Percentiles rank a stretch among this genome's conserved stretches.
These are phyloP conservation scores for Fusarium chlamydosporum DNA, from an alignment of 2,329 filamentous ascomycete genomes.

Conservation along the genomic window DNA sequence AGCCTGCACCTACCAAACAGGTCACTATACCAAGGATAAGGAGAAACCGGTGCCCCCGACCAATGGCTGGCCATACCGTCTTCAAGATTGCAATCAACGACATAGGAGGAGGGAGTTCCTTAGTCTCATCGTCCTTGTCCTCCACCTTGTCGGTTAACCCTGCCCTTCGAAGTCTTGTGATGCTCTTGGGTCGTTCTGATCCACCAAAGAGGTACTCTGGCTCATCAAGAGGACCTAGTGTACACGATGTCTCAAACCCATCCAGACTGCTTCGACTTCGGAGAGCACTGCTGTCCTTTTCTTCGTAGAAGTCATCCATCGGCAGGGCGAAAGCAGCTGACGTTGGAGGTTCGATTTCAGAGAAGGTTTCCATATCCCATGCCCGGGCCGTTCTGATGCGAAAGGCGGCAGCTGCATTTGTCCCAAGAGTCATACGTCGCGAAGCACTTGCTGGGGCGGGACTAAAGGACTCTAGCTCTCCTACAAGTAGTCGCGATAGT, in stretches of 20 bases:
- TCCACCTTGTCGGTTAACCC: neutral
- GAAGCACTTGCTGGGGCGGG: constrained; percentile 27
- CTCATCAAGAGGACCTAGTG: constrained; percentile 23
- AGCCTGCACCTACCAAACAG: constrained; percentile 74
- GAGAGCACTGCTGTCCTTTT: constrained; percentile 31
- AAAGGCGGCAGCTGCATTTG: constrained; percentile 39
- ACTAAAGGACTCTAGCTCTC: constrained; percentile 36
- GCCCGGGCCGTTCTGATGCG: constrained; percentile 43
- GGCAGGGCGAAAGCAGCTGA: constrained; percentile 9
- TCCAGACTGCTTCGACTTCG: constrained; percentile 28
- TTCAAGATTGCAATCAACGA: constrained; percentile 51
- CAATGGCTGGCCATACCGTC: constrained; percentile 79
- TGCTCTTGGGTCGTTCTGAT: constrained; percentile 52
- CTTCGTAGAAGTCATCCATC: constrained; percentile 11
- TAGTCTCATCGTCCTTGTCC: neutral
- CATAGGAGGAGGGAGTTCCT: constrained; percentile 20
- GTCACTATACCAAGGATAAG: constrained; percentile 73
- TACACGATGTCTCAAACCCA: constrained; percentile 17
- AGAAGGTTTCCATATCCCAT: constrained; percentile 36
- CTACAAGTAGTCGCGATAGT: constrained; percentile 41
- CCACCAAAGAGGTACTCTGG: constrained; percentile 44
- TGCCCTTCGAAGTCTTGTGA: constrained; percentile 30
- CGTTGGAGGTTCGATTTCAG: constrained; percentile 10
- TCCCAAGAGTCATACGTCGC: constrained; percentile 43
- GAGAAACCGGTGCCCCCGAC: constrained; percentile 63